Base-by-base conservation (phyloP, 768 basidiomycete genomes). In the Suillus occidentalis region DNA sequence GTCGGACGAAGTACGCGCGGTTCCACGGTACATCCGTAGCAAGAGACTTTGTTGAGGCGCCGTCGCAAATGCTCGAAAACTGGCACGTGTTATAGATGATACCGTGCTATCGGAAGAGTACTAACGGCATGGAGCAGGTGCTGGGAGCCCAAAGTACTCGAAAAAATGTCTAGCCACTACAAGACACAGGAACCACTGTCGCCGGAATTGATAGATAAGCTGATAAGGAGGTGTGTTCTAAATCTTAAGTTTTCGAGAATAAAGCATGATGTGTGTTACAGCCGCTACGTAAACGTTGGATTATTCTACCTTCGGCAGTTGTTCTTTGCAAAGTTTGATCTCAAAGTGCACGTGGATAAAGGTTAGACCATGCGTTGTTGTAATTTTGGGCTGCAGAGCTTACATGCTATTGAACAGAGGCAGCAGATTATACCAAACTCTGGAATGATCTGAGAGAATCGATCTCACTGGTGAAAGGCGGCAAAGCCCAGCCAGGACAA, bases 31-130 rank as follows among this genome's bases (percentile, higher is more conserved):
- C 91, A 39, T 84, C 85, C 34, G 89, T 92, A 31, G 89, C 90
- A 8, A 78, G 89, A 6, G 92, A 94, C 75, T 94, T 94, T 67
- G 93, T 94, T 12, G 93, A 95, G 76, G 94, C 94, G 3, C 94
- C 94, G 0, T 91, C 89, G 20, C 93, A 96, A 78, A 95, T 95
- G 94, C 80, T 95, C 66, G 94, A 96, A 77, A 93, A 95, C 71
- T 95, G 94, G 94, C 88, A 55, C 20, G 77, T 68, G 6, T 16
- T 63, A 10, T 22, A 6, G 39, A 10, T 49, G 49, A 42, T 60
- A 18, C 18, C 7, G 36, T 18, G 3, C 39, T 49, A 25, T 58
- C 13, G 3, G 63, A 59, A n/a, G 6, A 20, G 37, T 20, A 20
- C 43, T 60, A 14, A 42, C 18, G 8, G 63, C 55, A 39, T 42